phyloP scores from a whole-genome alignment of 768 basidiomycete genomes.

The Lactifluus pinguis region DNA sequence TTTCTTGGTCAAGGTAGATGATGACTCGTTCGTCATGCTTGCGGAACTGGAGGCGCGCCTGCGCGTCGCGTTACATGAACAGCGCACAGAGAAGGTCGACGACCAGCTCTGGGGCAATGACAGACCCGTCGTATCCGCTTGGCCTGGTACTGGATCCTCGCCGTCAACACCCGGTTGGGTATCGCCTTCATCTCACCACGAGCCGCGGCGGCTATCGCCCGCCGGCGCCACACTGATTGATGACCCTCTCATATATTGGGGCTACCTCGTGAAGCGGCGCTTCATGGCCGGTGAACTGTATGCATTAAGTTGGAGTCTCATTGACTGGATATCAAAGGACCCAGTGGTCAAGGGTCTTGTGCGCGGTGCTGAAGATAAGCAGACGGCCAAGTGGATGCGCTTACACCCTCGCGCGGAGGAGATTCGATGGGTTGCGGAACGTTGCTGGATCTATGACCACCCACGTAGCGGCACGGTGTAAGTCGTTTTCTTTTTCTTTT shows the following conservation, averaged over 20 bases:
- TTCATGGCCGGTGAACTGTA: conserved; percentile 98
- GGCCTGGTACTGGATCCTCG: background rate
- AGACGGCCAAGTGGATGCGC: conserved; percentile 87
- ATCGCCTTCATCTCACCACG: background rate
- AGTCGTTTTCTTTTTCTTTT: conserved; percentile 26
- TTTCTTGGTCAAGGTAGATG: conserved; percentile 89
- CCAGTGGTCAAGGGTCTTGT: conserved; percentile 54
- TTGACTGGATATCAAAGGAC: conserved; percentile 79
- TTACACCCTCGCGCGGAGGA: conserved; percentile 69
- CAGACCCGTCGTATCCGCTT: background rate
- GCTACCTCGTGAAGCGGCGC: conserved; percentile 80
- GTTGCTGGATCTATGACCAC: conserved; percentile 98
- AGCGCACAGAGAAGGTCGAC: background rate
- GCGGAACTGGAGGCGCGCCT: conserved; percentile 89
- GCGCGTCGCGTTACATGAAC: conserved; percentile 57
- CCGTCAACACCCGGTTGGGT: background rate
- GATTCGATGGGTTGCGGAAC: conserved; percentile 85
- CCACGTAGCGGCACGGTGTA: conserved; percentile 90
- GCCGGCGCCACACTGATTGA: conserved; percentile 20
- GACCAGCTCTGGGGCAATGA: background rate
- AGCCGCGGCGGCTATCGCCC: background rate
- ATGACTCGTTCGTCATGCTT: conserved; percentile 92
- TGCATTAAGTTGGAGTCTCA: conserved; percentile 80
- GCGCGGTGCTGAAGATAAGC: conserved; percentile 87
- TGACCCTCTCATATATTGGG: conserved; percentile 81